Evolutionary conservation across 2,329 filamentous ascomycete species (phyloP).

Genomic region (Stagonosporopsis vannaccii): DNA sequence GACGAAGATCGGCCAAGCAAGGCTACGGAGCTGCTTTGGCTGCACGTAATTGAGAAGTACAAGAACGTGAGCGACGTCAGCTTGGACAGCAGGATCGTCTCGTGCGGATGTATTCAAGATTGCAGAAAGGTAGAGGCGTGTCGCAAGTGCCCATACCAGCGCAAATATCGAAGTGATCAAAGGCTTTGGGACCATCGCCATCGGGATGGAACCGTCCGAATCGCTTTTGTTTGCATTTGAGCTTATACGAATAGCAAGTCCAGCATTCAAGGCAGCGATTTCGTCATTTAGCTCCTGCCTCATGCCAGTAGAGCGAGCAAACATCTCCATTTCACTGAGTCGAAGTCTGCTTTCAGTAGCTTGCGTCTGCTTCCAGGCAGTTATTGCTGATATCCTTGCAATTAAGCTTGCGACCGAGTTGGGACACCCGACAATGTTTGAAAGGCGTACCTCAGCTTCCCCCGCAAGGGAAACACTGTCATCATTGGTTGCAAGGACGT

Average conservation of each 20-base stretch:
- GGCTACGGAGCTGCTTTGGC: constrained; percentile 14
- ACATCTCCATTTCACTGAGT: too few species aligned
- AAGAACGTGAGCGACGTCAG: constrained; percentile 9
- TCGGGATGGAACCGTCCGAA: not conserved
- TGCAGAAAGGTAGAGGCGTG: not conserved
- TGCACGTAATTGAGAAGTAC: constrained; percentile 9
- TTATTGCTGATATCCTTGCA: constrained; percentile 10
- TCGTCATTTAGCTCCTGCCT: too few species aligned
- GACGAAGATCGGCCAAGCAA: constrained; percentile 25
- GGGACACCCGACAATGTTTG: constrained; percentile 22
- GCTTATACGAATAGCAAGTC: too few species aligned
- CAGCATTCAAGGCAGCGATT: too few species aligned
- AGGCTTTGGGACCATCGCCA: not conserved
- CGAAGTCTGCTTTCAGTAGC: too few species aligned
- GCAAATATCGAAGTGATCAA: not conserved
- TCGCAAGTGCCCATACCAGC: not conserved
- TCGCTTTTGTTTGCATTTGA: too few species aligned
- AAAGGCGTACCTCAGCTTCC: constrained; percentile 22
- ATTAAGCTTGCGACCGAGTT: constrained; percentile 23
- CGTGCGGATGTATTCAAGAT: not conserved
- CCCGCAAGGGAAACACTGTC: constrained; percentile 10
- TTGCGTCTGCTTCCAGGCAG: not conserved
- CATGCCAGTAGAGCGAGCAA: too few species aligned
- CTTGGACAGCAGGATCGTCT: not conserved
- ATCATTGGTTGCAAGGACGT: constrained; percentile 13